Evolutionary conservation across 139 green algal species (phyloP).

Genomic region (Dunaliella primolecta): DNA sequence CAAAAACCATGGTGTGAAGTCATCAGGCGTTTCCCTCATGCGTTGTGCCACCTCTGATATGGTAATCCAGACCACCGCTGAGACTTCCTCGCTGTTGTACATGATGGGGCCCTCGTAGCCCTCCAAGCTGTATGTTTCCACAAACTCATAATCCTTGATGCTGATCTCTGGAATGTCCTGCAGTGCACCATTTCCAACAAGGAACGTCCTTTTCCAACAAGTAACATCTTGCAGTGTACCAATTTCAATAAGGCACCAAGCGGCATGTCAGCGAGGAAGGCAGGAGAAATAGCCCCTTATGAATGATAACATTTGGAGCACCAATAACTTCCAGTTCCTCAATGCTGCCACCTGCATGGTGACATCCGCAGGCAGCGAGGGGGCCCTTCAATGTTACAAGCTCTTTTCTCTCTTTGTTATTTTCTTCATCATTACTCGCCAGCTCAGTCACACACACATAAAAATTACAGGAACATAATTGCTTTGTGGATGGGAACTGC

Average conservation of each 20-base stretch:
- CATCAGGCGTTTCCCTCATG: not conserved
- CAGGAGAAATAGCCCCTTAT: not conserved
- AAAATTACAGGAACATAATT: too few relatives aligned
- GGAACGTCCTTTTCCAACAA: not conserved
- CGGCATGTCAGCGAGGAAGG: not conserved
- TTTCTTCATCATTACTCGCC: too few relatives aligned
- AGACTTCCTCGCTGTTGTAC: not conserved
- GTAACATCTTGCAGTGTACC: not conserved
- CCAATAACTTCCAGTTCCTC: not conserved
- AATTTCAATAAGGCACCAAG: not conserved
- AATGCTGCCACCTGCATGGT: not conserved
- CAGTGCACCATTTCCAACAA: not conserved
- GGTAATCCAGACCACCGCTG: not conserved
- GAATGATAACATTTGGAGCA: not conserved
- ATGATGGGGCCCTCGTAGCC: not conserved
- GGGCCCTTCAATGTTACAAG: too few relatives aligned
- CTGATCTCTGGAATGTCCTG: not conserved
- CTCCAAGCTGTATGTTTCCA: not conserved
- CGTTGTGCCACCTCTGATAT: not conserved
- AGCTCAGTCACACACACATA: too few relatives aligned
- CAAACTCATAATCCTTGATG: slow-evolving; percentile 9
- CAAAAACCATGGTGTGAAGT: not conserved
- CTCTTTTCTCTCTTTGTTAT: too few relatives aligned
- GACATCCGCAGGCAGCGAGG: too few relatives aligned
- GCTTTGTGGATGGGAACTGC: too few relatives aligned